Conservation (phyloP, 2,329 filamentous ascomycete genomes). For the Fusarium nisikadoi region DNA sequence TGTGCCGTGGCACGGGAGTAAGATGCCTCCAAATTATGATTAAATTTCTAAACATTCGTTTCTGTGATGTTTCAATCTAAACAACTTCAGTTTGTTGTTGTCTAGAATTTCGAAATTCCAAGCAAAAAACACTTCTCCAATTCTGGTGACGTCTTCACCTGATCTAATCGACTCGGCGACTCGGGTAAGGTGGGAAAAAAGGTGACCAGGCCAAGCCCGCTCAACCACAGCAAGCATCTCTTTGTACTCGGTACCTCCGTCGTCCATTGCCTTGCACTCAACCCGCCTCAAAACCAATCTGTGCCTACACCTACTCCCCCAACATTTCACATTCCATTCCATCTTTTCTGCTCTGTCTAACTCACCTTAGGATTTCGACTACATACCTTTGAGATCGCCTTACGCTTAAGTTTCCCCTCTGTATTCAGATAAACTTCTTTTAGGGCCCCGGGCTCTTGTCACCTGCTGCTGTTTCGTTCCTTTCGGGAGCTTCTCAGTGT, state of each 20-base stretch:
- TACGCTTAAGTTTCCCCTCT: slow-evolving; percentile 1
- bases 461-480: slow-evolving; percentile 8
- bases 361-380: slow-evolving; percentile 5
- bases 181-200: slow-evolving; percentile 11
- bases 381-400: slow-evolving; percentile 18
- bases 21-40: slow-evolving; percentile 7
- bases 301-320: slow-evolving; percentile 19
- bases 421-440: slow-evolving; percentile 18
- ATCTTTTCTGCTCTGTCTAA: slow-evolving; percentile 14
- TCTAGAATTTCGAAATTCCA: not conserved
- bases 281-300: slow-evolving; percentile 17
- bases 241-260: slow-evolving; percentile 32
- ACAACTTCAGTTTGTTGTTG: not conserved
- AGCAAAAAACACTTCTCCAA: slow-evolving; percentile 1
- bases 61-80: not conserved
- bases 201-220: slow-evolving; percentile 14
- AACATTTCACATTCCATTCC: slow-evolving; percentile 38
- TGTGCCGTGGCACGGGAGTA: slow-evolving; percentile 2
- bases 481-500: slow-evolving; percentile 12
- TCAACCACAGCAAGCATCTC: slow-evolving; percentile 25
- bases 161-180: slow-evolving; percentile 14
- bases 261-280: slow-evolving; percentile 8
- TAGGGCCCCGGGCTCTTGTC: slow-evolving; percentile 9
- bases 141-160: slow-evolving; percentile 36
- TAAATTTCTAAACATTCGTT: not conserved